Conservation (phyloP, 2,329 filamentous ascomycete species). For the Claviceps digitariae region DNA sequence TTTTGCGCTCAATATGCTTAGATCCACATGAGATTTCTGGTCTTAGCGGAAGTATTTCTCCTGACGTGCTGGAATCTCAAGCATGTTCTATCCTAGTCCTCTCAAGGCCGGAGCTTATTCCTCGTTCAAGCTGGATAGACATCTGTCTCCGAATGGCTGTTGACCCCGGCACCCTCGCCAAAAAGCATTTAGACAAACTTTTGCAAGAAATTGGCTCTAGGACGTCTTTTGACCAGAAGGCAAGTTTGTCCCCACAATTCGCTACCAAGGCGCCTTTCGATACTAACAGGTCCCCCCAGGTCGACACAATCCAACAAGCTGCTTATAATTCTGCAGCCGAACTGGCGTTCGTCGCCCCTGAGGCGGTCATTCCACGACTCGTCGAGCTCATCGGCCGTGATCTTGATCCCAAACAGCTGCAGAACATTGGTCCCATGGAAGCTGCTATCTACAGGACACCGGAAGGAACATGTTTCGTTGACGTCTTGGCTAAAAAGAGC, state of each 20-base stretch:
- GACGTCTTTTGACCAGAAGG: conserved; percentile 37
- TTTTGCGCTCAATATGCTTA: conserved; percentile 50
- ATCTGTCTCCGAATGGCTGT: conserved; percentile 65
- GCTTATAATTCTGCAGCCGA: conserved; percentile 80
- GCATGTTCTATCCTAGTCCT: conserved; percentile 67
- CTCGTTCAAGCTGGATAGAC: conserved; percentile 76
- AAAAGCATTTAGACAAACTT: conserved; percentile 47
- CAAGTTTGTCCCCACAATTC: conserved; percentile 16
- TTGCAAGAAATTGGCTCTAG: conserved; percentile 50
- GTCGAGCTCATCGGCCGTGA: conserved; percentile 62
- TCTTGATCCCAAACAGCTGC: conserved; percentile 55
- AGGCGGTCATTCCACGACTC: conserved; percentile 61
- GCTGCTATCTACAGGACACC: conserved; percentile 87
- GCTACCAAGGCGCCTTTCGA: not conserved
- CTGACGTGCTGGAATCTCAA: conserved; percentile 47
- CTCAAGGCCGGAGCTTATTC: conserved; percentile 63
- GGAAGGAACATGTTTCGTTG: conserved; percentile 76
- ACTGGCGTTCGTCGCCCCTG: conserved; percentile 83
- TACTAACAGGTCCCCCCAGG: conserved; percentile 11
- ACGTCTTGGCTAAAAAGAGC: conserved; percentile 76
- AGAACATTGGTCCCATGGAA: conserved; percentile 68
- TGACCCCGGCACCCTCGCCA: conserved; percentile 70
- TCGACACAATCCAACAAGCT: conserved; percentile 42
- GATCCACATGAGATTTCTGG: conserved; percentile 35
- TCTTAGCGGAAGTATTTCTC: conserved; percentile 27